Conservation (phyloP, 768 basidiomycete species). For the Leccinellum luteum region DNA sequence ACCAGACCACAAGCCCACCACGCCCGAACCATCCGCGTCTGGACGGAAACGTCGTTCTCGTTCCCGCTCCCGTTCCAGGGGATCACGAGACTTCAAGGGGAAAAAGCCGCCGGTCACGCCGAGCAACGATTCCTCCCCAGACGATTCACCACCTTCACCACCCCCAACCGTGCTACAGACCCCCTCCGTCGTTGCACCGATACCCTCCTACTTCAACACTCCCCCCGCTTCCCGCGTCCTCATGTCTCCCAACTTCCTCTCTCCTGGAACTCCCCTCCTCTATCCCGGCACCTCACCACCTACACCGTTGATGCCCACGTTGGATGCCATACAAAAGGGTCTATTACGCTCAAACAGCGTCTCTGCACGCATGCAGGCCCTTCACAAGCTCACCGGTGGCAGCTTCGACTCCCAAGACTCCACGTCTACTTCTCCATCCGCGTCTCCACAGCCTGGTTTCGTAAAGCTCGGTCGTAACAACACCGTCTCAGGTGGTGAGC, state of each 20-base stretch:
- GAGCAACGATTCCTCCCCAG: slow-evolving; percentile 71
- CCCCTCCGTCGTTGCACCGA: slow-evolving; percentile 45
- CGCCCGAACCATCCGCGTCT: slow-evolving; percentile 43
- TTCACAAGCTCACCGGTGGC: slow-evolving; percentile 82
- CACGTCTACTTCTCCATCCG: slow-evolving; percentile 46
- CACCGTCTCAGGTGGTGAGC: slow-evolving; percentile 80
- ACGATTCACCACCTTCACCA: slow-evolving; percentile 42
- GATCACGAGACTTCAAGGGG: slow-evolving; percentile 70
- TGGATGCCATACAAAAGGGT: slow-evolving; percentile 75
- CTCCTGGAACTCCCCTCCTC: slow-evolving; percentile 53
- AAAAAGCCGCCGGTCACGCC: slow-evolving; percentile 50
- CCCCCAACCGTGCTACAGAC: slow-evolving; percentile 24
- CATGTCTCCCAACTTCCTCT: slow-evolving; percentile 46
- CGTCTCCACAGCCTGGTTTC: slow-evolving; percentile 47
- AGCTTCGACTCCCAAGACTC: slow-evolving; percentile 57
- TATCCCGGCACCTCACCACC: slow-evolving; percentile 69
- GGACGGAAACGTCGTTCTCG: slow-evolving; percentile 65
- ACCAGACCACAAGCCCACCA: slow-evolving; percentile 27
- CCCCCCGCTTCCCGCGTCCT: slow-evolving; percentile 41
- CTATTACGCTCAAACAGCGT: slow-evolving; percentile 90
- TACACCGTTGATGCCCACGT: slow-evolving; percentile 61
- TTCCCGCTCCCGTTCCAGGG: slow-evolving; percentile 58
- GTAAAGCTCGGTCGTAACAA: slow-evolving; percentile 64
- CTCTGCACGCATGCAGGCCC: slow-evolving; percentile 74
- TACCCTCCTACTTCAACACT: slow-evolving; percentile 52